Evolutionary conservation across 257 asterid genomes (phyloP), one percentile per base, ranked within the genome.

Genomic region (Rhazya stricta): DNA sequence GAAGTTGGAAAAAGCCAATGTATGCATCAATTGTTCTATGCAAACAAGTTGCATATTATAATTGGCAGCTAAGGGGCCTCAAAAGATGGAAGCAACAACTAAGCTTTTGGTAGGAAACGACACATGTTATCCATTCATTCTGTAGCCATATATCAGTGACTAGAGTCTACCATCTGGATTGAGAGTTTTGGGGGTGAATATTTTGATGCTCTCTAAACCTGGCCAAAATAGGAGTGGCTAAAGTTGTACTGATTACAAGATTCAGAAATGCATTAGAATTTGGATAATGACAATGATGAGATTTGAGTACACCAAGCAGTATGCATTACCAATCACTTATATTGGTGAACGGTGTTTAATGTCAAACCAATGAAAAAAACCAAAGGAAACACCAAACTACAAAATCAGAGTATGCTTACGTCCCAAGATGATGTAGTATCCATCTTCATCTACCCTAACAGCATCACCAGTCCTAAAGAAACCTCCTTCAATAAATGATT

Each of bases 391-490:
- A 12, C 51, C 46, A 48, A 66, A 65, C 9, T 3, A 54, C 57
- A 75, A 43, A 21, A 72, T 21, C 74, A 45, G 46, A 23, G 19
- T 23, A 73, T 34, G 50, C 99, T 88, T 88, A 94, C 99, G 99
- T 75, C 99, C 99, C 86, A 92, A 88, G 61, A 94, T 94, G 87
- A 92, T 82, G 42, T 88, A 92, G 82, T 92, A 94, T 78, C 99
- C 99, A 77, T 94, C 99, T 83, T 92, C 97, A 65, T 90, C 89
- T 30, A 92, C 78, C 79, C 89, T 87, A 79, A 81, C 97, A 84
- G 97, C 91, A 81, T 94, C 99, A 80, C 99, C 99, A 51, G 99
- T 94, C 87, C 85, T 94, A 85, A 92, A 94, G 91, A 85, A 94
- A 34, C 97, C 99, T 75, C 84, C 97, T 19, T 84, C 89, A 37